Evolutionary conservation across 176 grass and related monocot genomes (phyloP).

Genomic region (Hordeum marinum): DNA sequence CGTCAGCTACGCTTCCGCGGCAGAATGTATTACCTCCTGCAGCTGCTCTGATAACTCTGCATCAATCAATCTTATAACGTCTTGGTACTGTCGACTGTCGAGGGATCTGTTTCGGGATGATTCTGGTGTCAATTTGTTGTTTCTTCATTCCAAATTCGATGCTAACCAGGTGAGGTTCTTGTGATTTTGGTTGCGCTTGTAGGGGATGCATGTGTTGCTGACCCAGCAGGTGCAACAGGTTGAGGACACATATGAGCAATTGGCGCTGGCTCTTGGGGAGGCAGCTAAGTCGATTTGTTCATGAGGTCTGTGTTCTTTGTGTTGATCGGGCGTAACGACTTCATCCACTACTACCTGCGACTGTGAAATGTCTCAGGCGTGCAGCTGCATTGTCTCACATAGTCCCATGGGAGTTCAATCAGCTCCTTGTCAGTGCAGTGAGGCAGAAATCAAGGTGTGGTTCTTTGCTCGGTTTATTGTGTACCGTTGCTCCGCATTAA

Average conservation of each 20-base stretch:
- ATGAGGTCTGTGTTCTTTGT: slow-evolving; percentile 60
- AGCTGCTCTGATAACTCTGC: slow-evolving; percentile 40
- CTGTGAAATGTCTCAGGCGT: slow-evolving; percentile 49
- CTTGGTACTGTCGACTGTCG: not conserved
- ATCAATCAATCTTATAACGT: not conserved
- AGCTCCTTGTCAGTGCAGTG: slow-evolving; percentile 51
- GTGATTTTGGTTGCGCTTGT: not conserved
- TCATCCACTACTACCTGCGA: slow-evolving; percentile 73
- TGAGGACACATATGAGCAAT: slow-evolving; percentile 50
- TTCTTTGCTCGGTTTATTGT: not conserved
- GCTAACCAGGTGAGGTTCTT: not conserved
- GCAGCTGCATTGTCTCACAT: slow-evolving; percentile 45
- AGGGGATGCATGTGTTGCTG: slow-evolving; percentile 73
- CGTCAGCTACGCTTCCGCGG: slow-evolving; percentile 46
- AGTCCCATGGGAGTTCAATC: slow-evolving; percentile 67
- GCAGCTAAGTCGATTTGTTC: slow-evolving; percentile 44
- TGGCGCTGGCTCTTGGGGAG: slow-evolving; percentile 56
- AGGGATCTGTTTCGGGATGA: not conserved
- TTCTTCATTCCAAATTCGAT: not conserved
- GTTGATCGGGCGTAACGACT: slow-evolving; percentile 72
- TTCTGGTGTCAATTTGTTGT: not conserved
- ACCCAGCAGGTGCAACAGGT: slow-evolving; percentile 74
- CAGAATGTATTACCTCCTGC: slow-evolving; percentile 51
- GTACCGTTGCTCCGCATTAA: not conserved
- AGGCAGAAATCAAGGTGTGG: slow-evolving; percentile 53